Evolutionary conservation across 1,284 basidiomycete genomes (phyloP).

Genomic region (Tylopilus orsonianus): DNA sequence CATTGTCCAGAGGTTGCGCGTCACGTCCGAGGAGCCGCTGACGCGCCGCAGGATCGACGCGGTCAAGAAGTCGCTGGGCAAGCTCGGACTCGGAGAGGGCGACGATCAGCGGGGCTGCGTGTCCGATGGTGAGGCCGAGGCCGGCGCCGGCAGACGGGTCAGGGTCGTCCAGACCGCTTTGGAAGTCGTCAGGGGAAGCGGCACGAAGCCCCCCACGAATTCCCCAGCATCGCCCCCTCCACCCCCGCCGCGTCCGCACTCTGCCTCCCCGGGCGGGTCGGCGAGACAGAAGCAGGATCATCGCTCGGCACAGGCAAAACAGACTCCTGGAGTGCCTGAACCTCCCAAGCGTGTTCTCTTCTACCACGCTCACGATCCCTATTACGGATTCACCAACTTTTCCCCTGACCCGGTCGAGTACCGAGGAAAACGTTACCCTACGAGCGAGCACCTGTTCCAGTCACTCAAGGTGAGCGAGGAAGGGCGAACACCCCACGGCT

Average conservation of each 20-base stretch:
- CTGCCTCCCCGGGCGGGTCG: slow-evolving; percentile 17
- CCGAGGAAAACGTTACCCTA: slow-evolving; percentile 37
- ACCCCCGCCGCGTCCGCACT: slow-evolving; percentile 20
- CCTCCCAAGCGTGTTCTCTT: slow-evolving; percentile 30
- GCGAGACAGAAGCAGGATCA: slow-evolving; percentile 9
- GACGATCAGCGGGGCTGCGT: slow-evolving; percentile 29
- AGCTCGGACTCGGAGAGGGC: slow-evolving; percentile 19
- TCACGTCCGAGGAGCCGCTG: slow-evolving; percentile 30
- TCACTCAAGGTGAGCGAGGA: slow-evolving; percentile 38
- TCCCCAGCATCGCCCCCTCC: slow-evolving; percentile 7
- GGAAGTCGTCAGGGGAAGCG: slow-evolving; percentile 20
- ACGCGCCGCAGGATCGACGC: slow-evolving; percentile 28
- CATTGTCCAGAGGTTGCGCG: slow-evolving; percentile 31
- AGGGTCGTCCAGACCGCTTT: slow-evolving; percentile 30
- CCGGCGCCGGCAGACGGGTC: slow-evolving; percentile 10
- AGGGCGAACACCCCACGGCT: neutral
- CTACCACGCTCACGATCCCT: slow-evolving; percentile 34
- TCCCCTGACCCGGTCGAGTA: slow-evolving; percentile 39
- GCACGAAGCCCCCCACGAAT: slow-evolving; percentile 4
- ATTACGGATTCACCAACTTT: slow-evolving; percentile 43
- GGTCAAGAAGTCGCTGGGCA: slow-evolving; percentile 31
- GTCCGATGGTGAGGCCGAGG: slow-evolving; percentile 28
- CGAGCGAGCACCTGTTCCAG: slow-evolving; percentile 43
- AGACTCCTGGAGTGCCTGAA: neutral
- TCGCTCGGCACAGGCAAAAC: neutral